Evolutionary conservation across 805 yeast genomes (phyloP), one percentile per base, ranked within the genome.

Genomic region (Vanderwaltozyma verrucispora): DNA sequence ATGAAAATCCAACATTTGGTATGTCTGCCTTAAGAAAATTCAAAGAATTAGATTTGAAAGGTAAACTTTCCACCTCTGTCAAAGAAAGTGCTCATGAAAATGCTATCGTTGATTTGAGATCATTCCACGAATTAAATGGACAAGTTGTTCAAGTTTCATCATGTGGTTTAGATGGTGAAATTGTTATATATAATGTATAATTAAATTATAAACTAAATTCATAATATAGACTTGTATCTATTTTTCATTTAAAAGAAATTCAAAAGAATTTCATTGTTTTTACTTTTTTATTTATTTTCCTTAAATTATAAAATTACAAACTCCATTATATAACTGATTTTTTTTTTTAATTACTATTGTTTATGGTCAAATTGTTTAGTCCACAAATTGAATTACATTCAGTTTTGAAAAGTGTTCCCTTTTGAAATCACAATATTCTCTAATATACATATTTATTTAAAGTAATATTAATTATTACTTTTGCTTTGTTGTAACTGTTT

Each of bases 41-140:
- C 68, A 79, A 85, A 62, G 95, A 89, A 62, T 67, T 92, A 72
- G 99, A 92, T 64, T 72, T 89, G 59, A 92, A 87, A 69, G 99
- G 99, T 42, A 74, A 83, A 40, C 74, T 74, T 36, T 68, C 62
- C 39, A 62, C 64, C 36, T 65, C 69, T 28, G 65, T 68, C 26
- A 60, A 71, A 24, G 70, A 65, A 28, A 86, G 95, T 13, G 74
- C 84, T 41, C 97, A 92, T 64, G 96, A 88, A 63, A 92, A 89
- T 64, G 79, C 96, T 26, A 80, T 92, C 56, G 74, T 81, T 37
- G 72, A 75, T 35, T 60, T 89, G 38, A 70, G 76, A 48, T 65
- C 74, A 28, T 74, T 61, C 46, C 63, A 64, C 38, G 71, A 64
- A 40, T 48, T 65, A 7, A 60, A 63, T 20, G 75, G 75, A 28